Evolutionary conservation across 2,329 filamentous ascomycete genomes (phyloP).

Genomic region (Lasiodiplodia gonubiensis): DNA sequence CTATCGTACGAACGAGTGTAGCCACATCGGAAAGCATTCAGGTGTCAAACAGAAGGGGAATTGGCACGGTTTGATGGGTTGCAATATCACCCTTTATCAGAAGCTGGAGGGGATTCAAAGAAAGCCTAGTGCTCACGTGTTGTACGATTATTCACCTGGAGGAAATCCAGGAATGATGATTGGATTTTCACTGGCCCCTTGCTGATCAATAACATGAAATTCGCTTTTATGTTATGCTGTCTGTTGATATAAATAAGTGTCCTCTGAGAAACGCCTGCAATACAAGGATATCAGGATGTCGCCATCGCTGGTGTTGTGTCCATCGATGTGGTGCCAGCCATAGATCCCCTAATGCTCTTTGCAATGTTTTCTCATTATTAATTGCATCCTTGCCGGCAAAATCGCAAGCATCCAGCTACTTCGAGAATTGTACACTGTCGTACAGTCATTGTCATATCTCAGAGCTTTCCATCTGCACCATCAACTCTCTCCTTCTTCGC

Average conservation of each 20-base stretch:
- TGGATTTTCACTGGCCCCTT: neutral
- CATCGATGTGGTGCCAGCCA: neutral
- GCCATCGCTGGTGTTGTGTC: neutral
- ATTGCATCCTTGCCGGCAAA: neutral
- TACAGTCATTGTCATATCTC: neutral
- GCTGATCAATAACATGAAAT: neutral
- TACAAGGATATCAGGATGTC: neutral
- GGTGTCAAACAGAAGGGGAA: constrained; percentile 1
- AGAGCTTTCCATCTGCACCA: neutral
- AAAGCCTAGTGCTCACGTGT: neutral
- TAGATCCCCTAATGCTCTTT: neutral
- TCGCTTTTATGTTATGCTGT: neutral
- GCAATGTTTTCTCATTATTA: neutral
- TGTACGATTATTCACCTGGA: constrained; percentile 18
- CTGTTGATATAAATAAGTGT: neutral
- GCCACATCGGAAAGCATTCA: neutral
- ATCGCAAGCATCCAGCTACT: neutral
- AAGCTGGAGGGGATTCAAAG: neutral
- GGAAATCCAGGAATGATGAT: neutral
- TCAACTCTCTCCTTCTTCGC: constrained; percentile 16
- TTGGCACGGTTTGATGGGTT: constrained; percentile 3
- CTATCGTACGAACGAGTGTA: neutral
- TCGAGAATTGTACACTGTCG: neutral
- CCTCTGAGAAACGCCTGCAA: neutral
- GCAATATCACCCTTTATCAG: neutral